These are phyloP conservation scores for Phaeosphaeriaceae sp. DNA, from an alignment of 2,329 filamentous ascomycete genomes.

Conservation along the genomic window DNA sequence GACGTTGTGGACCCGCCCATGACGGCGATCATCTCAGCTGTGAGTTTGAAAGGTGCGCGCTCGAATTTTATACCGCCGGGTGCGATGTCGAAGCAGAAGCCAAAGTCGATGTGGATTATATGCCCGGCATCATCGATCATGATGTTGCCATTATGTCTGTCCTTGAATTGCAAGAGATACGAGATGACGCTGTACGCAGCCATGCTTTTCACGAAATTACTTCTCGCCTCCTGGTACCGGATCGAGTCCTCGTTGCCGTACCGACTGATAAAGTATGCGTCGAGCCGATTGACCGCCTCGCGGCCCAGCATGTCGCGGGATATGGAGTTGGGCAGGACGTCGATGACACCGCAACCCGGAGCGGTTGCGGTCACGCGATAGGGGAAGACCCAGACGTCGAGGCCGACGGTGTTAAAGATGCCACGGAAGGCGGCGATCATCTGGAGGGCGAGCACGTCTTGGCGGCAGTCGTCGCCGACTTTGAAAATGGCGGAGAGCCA, in stretches of 20 bases:
- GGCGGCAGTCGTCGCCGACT: conserved; percentile 96
- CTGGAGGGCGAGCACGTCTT: conserved; percentile 94
- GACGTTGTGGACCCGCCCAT: conserved; percentile 86
- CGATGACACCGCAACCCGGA: conserved; percentile 96
- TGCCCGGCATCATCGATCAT: conserved; percentile 98
- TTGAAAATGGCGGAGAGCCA: conserved; percentile 99
- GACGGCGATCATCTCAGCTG: conserved; percentile 96
- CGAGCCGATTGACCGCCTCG: conserved; percentile 95
- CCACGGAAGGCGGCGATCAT: conserved; percentile 98
- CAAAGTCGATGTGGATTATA: conserved; percentile 98
- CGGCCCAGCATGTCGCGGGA: conserved; percentile 98
- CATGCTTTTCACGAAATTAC: conserved; percentile 99
- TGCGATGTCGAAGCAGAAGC: conserved; percentile 99
- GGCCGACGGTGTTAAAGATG: conserved; percentile 92
- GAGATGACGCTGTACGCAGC: conserved; percentile 97
- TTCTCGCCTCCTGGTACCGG: conserved; percentile 91
- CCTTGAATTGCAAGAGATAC: conserved; percentile 97
- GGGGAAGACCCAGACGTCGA: conserved; percentile 96
- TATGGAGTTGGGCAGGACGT: conserved; percentile 96
- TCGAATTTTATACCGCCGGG: conserved; percentile 98
- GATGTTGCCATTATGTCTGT: conserved; percentile 98
- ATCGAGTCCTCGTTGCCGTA: conserved; percentile 97
- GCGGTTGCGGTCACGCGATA: conserved; percentile 98
- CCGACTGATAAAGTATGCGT: conserved; percentile 97
- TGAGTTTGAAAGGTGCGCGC: conserved; percentile 97